These are phyloP conservation scores for Agaricales sp. DNA, from an alignment of 1,284 basidiomycete species.

Conservation along the genomic window DNA sequence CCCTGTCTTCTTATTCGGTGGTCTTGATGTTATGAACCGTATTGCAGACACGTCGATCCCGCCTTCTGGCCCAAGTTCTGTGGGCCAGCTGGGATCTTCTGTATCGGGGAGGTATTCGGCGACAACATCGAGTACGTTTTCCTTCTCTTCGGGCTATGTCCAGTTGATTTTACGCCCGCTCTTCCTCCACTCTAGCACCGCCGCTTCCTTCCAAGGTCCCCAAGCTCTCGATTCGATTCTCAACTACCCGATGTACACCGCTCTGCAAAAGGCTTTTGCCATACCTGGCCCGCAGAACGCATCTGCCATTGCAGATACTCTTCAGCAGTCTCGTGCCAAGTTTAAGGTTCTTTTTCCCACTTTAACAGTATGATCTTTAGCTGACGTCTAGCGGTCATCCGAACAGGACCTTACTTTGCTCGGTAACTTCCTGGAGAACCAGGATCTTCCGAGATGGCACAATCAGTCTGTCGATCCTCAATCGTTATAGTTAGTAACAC, in stretches of 20 bases:
- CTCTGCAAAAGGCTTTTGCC: constrained; percentile 50
- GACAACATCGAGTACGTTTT: constrained; percentile 39
- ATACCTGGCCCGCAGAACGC: constrained; percentile 57
- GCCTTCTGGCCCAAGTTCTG: constrained; percentile 67
- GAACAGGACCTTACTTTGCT: constrained; percentile 36
- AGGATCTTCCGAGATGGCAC: constrained; percentile 69
- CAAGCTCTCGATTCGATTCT: constrained; percentile 52
- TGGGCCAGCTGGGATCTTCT: constrained; percentile 66
- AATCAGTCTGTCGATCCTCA: constrained; percentile 53
- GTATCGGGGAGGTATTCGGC: constrained; percentile 72
- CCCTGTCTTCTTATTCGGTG: constrained; percentile 4
- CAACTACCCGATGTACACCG: constrained; percentile 65
- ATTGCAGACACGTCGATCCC: constrained; percentile 46
- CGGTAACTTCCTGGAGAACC: constrained; percentile 81
- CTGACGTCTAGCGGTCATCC: not conserved
- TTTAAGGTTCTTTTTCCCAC: constrained; percentile 15
- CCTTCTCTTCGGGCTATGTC: constrained; percentile 8
- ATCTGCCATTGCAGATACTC: constrained; percentile 41
- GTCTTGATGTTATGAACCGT: constrained; percentile 5
- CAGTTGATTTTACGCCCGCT: constrained; percentile 5
- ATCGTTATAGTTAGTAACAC: constrained; percentile 43
- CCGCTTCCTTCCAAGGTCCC: constrained; percentile 31
- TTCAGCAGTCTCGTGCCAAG: constrained; percentile 39
- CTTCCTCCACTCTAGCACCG: constrained; percentile 22
- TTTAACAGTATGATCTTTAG: not conserved